Base-by-base conservation (phyloP, 768 basidiomycete genomes). In the Mycena olivaceomarginata region DNA sequence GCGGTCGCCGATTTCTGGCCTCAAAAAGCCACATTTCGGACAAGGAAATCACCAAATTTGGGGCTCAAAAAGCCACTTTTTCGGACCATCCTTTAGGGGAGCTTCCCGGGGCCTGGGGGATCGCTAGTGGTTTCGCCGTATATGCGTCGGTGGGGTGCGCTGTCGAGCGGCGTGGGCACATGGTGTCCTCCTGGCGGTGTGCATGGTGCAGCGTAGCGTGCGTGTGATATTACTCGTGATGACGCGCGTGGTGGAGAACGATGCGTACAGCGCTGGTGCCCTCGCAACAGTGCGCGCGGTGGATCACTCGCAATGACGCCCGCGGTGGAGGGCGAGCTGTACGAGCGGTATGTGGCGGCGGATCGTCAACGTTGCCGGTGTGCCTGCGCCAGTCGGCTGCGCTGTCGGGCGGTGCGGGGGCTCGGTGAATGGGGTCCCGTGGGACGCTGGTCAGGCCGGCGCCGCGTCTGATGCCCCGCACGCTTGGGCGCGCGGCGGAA, bases 221-320 rank as follows among this genome's bases (percentile, higher is more conserved):
- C 31, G 2, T 31, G 31, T 31, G 31, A 31, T 31, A 31, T 31
- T 3, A 31, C 31, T 31, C 31, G 31, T 63, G 31, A 64, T 64
- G 63, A 64, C n/a, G 41, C 43, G 64, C 43, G 43, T 41, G 64
- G 64, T 46, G 64, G 43, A 66, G 64, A 66, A 66, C 64, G 43
- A 66, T 66, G 43, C 64, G 43, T 66, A 66, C 64, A 25, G 43
- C 43, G 64, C n/a, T n/a, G 64, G 64, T 66, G 43, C 43, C 43
- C 64, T 46, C 64, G 64, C 43, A 46, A 46, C 64, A 43, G 43
- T 66, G n/a, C n/a, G 43, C n/a, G n/a, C n/a, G n/a, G n/a, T n/a
- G n/a, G n/a, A n/a, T n/a, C n/a, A n/a, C n/a, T n/a, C n/a, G n/a
- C n/a, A 40, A 64, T 64, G 40, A 64, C 41, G 63, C 63, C 18